Base-by-base conservation (phyloP, 2,329 filamentous ascomycete genomes). In the Penicillium brasilianum region DNA sequence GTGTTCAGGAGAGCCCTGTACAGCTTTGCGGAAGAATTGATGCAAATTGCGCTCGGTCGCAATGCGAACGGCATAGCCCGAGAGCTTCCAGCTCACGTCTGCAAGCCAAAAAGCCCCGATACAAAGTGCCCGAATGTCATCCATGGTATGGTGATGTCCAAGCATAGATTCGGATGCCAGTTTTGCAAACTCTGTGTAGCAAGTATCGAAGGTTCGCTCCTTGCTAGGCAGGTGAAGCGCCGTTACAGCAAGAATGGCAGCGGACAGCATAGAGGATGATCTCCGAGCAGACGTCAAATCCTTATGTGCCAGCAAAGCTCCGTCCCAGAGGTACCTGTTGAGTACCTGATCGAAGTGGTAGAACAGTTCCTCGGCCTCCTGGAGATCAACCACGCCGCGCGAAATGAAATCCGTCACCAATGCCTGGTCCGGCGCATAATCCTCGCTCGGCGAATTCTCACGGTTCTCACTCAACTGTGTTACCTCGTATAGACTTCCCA, bases 71-170 rank as follows among this genome's bases (percentile, higher is more conserved):
- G 76, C 77, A 63, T 78, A 76, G 3, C 76, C 77, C n/a, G 77
- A 78, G 3, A 79, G 64, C 59, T 78, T 83, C 82, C 72, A 82
- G 75, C 64, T 83, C 16, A 85, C 79, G 67, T 86, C 83, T 22
- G 81, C 81, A 9, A 86, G 77, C 84, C 84, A 86, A 64, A 84
- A 85, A 5, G 83, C 81, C 8, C 80, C 83, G 46, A 85, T 82
- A 62, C 83, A 85, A 51, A 86, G 71, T 2, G 82, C 84, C 34
- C 82, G 79, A 55, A 86, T 74, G 64, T 82, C 81, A 62, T 85
- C 82, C 57, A 81, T 71, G 41, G 81, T 81, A 55, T 84, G 79
- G 44, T 82, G 81, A 41, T 81, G 77, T 59, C 81, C 81, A 52
- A 85, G 80, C 79, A 85, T 83, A 1, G 82, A 81, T 46, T 80